phyloP scores from a whole-genome alignment of 2,329 filamentous ascomycete genomes.

The Colletotrichum lupini region DNA sequence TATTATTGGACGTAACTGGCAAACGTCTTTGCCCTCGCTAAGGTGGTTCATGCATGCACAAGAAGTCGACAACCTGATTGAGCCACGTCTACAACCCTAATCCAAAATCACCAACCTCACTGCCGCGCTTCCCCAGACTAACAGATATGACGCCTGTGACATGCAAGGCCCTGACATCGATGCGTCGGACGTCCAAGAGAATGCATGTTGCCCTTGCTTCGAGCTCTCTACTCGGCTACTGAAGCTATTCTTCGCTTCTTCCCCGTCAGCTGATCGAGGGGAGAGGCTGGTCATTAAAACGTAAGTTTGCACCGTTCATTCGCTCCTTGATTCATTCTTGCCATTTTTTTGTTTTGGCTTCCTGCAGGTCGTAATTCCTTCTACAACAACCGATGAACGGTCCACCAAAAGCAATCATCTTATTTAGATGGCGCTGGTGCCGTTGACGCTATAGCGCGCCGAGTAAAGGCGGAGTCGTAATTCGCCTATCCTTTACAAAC shows the following conservation, averaged over 20 bases:
- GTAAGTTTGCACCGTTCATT: background rate
- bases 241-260: background rate
- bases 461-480: background rate
- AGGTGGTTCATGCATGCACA: conserved; percentile 18
- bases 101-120: background rate
- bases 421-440: background rate
- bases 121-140: background rate
- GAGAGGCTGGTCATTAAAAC: background rate
- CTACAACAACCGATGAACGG: background rate
- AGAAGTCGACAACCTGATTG: background rate
- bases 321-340: background rate
- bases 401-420: conserved; percentile 11
- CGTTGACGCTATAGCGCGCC: background rate
- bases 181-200: background rate
- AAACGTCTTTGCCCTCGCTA: conserved; percentile 5
- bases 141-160: background rate
- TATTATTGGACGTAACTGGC: background rate
- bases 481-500: background rate
- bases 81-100: conserved; percentile 18
- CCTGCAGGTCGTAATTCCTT: conserved; percentile 16
- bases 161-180: background rate
- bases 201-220: background rate
- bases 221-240: background rate
- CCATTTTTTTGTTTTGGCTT: conserved; percentile 19
- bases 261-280: background rate